Evolutionary conservation across 441 rosid genomes (phyloP).

Genomic region (Adansonia madagascariensis): DNA sequence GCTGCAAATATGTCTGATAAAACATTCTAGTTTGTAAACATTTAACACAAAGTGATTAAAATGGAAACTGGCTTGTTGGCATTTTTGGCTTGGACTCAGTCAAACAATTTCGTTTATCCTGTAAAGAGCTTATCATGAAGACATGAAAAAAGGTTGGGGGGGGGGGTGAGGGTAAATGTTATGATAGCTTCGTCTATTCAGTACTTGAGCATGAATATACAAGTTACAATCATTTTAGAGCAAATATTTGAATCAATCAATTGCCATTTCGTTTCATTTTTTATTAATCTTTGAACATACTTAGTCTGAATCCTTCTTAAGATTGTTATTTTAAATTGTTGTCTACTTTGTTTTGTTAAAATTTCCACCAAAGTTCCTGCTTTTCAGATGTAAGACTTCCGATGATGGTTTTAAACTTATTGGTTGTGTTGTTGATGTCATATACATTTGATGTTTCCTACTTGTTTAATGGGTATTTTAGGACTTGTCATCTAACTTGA

Average conservation of each 20-base stretch:
- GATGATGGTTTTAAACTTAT: neutral
- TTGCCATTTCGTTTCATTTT: neutral
- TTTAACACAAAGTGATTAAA: constrained; percentile 17
- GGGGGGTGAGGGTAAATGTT: neutral
- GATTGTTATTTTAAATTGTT: neutral
- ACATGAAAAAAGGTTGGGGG: neutral
- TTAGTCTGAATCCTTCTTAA: neutral
- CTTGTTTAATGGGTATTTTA: neutral
- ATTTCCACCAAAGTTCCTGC: neutral
- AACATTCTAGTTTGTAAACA: constrained; percentile 3
- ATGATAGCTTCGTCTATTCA: constrained; percentile 7
- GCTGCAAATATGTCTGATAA: neutral
- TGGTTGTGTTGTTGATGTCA: neutral
- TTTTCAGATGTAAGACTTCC: neutral
- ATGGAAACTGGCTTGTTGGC: constrained; percentile 5
- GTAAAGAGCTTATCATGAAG: neutral
- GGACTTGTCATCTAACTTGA: constrained; percentile 18
- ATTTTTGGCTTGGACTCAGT: constrained; percentile 9
- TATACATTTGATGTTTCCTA: neutral
- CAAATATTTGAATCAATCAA: neutral
- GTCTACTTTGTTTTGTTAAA: constrained; percentile 6
- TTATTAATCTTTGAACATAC: neutral
- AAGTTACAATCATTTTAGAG: neutral
- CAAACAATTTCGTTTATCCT: constrained; percentile 1
- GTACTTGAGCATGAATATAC: neutral